phyloP scores from a whole-genome alignment of 2,329 filamentous ascomycete genomes.

The Cercospora berteroae region DNA sequence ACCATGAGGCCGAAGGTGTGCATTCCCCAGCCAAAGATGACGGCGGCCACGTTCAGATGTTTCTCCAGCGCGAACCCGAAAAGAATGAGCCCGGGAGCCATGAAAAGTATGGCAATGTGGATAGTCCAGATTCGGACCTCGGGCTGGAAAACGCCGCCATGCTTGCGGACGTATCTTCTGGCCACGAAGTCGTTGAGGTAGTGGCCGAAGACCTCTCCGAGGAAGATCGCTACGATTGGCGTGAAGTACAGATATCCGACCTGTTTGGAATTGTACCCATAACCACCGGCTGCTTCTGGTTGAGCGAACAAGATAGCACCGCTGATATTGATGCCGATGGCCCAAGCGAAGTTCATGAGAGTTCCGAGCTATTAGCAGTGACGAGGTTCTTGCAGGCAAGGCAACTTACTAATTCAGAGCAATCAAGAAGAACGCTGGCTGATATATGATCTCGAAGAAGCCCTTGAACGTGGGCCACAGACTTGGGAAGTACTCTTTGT shows the following conservation, averaged over 20 bases:
- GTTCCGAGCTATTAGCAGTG: background rate
- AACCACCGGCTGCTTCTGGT: background rate
- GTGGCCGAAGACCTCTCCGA: conserved; percentile 33
- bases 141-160: conserved; percentile 6
- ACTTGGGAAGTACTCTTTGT: conserved; percentile 9
- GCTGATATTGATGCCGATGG: conserved; percentile 30
- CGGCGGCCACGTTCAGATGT: conserved; percentile 15
- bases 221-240: conserved; percentile 29
- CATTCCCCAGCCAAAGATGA: conserved; percentile 14
- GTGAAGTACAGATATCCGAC: conserved; percentile 32
- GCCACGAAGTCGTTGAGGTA: conserved; percentile 34
- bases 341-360: conserved; percentile 27
- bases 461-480: background rate
- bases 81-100: conserved; percentile 13
- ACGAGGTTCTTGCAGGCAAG: conserved; percentile 6
- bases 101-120: conserved; percentile 10
- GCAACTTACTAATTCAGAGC: conserved; percentile 8
- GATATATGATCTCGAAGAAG: background rate
- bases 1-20: conserved; percentile 21
- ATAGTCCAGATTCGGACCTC: conserved; percentile 18
- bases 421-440: background rate
- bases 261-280: conserved; percentile 21
- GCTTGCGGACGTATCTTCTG: background rate
- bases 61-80: conserved; percentile 15
- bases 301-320: conserved; percentile 26